Conservation (phyloP, 371 early-diverging fungal genomes). For the Actinomortierella wolfii region DNA sequence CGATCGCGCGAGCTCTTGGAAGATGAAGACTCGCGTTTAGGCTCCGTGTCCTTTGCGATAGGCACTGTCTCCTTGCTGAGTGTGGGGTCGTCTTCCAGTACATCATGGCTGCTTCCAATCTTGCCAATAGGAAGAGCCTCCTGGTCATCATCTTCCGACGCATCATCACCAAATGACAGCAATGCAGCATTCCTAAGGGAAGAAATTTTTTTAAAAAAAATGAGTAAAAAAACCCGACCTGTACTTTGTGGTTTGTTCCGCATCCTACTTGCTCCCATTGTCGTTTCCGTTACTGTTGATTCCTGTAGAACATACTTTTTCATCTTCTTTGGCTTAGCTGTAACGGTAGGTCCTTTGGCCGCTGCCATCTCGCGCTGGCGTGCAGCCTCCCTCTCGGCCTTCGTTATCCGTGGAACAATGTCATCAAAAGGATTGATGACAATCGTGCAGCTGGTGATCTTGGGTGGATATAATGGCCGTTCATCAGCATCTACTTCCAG, state of each 20-base stretch:
- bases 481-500: slow-evolving; percentile 81
- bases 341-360: slow-evolving; percentile 36
- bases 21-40: no score
- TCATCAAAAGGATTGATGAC: slow-evolving; percentile 92
- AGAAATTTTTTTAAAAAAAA: slow-evolving; percentile 1
- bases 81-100: slow-evolving; percentile 59
- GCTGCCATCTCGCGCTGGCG: slow-evolving; percentile 47
- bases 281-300: no score
- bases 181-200: slow-evolving; percentile 73
- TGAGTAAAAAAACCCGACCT: neutral
- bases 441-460: slow-evolving; percentile 69
- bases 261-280: no score
- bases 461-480: slow-evolving; percentile 80
- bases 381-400: slow-evolving; percentile 56
- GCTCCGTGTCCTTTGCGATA: slow-evolving; percentile 6
- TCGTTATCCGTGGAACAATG: slow-evolving; percentile 81
- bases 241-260: slow-evolving; percentile 2
- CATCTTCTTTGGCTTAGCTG: slow-evolving; percentile 62
- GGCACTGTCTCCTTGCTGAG: slow-evolving; percentile 53
- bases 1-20: neutral
- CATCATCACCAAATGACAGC: slow-evolving; percentile 91
- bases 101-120: slow-evolving; percentile 83
- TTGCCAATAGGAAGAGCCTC: slow-evolving; percentile 21
- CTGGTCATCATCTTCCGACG: slow-evolving; percentile 58
- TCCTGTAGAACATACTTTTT: slow-evolving; percentile 53